Conservation (phyloP, 2,329 filamentous ascomycete genomes). For the Verticillium nonalfalfae region DNA sequence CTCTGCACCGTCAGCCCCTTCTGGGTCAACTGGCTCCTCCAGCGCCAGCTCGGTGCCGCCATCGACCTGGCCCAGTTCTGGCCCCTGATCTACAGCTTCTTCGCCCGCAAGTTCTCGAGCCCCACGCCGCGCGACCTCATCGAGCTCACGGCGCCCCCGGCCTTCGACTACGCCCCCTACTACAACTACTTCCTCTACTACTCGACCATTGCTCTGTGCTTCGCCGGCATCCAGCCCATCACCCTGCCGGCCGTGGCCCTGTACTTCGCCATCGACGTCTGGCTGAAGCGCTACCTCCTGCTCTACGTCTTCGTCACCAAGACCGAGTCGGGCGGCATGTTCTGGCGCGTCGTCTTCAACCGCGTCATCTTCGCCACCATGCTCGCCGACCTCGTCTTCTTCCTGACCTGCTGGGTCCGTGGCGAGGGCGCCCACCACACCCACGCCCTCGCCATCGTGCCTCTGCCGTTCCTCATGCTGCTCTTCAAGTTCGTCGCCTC, state of each 20-base stretch:
- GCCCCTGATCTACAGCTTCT: constrained; percentile 77
- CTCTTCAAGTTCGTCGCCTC: constrained; percentile 84
- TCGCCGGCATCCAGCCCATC: constrained; percentile 78
- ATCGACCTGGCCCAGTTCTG: constrained; percentile 87
- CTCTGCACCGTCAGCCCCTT: constrained; percentile 81
- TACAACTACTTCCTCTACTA: constrained; percentile 99
- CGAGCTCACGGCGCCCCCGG: constrained; percentile 82
- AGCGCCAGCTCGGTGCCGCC: constrained; percentile 89
- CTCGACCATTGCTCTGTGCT: constrained; percentile 80
- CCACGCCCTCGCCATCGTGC: constrained; percentile 62
- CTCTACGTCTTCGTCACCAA: constrained; percentile 96
- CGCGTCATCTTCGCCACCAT: constrained; percentile 80
- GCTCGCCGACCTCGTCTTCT: constrained; percentile 72
- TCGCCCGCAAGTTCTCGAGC: constrained; percentile 74
- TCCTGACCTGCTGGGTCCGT: constrained; percentile 66
- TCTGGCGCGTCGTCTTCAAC: constrained; percentile 90
- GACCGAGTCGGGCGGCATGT: constrained; percentile 88
- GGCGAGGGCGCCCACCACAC: constrained; percentile 48
- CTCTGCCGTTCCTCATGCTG: constrained; percentile 71
- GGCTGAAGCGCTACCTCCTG: constrained; percentile 90
- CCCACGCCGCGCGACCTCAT: constrained; percentile 90
- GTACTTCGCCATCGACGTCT: constrained; percentile 83
- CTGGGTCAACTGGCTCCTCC: constrained; percentile 90
- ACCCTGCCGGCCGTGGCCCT: constrained; percentile 80
- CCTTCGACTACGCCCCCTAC: constrained; percentile 93